Conservation (phyloP, 2,329 filamentous ascomycete genomes). For the Endothia cerciana region DNA sequence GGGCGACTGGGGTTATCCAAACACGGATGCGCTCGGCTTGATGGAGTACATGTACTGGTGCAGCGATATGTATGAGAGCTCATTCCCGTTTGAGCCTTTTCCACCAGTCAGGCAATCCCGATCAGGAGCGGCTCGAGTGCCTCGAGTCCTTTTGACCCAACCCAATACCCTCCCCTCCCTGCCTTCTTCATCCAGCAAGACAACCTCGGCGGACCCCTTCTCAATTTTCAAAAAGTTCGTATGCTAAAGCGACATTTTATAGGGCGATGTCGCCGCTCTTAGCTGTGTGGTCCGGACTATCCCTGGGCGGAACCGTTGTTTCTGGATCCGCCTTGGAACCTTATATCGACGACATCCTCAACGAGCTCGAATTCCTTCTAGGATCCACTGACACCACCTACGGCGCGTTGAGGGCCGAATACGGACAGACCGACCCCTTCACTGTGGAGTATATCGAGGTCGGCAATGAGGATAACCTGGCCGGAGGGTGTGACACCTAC, state of each 20-base stretch:
- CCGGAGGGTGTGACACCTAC: slow-evolving; percentile 40
- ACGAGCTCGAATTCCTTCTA: slow-evolving; percentile 57
- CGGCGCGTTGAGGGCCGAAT: slow-evolving; percentile 49
- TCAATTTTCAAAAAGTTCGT: not conserved
- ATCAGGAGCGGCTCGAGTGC: too few species aligned
- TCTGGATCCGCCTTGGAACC: slow-evolving; percentile 47
- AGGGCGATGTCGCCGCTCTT: slow-evolving; percentile 35
- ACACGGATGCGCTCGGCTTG: slow-evolving; percentile 54
- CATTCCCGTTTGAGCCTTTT: not conserved
- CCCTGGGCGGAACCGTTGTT: slow-evolving; percentile 44
- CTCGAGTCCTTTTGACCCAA: too few species aligned
- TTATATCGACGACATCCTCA: slow-evolving; percentile 51
- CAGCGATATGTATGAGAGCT: slow-evolving; percentile 15
- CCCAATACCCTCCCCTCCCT: too few species aligned
- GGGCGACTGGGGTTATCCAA: slow-evolving; percentile 47
- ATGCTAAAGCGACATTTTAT: not conserved
- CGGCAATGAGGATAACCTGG: slow-evolving; percentile 57
- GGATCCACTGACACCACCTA: slow-evolving; percentile 47
- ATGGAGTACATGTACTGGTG: slow-evolving; percentile 50
- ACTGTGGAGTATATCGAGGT: slow-evolving; percentile 54
- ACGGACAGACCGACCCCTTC: slow-evolving; percentile 55
- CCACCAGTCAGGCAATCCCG: not conserved
- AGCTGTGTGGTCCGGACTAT: slow-evolving; percentile 52
- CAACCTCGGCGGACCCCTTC: too few species aligned
- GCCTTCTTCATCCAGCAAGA: too few species aligned